A percentile compares a stretch with the other conserved stretches of the same genome.
Evolutionary conservation across 1,284 basidiomycete species (phyloP).

Genomic region (Ustilago lituana): DNA sequence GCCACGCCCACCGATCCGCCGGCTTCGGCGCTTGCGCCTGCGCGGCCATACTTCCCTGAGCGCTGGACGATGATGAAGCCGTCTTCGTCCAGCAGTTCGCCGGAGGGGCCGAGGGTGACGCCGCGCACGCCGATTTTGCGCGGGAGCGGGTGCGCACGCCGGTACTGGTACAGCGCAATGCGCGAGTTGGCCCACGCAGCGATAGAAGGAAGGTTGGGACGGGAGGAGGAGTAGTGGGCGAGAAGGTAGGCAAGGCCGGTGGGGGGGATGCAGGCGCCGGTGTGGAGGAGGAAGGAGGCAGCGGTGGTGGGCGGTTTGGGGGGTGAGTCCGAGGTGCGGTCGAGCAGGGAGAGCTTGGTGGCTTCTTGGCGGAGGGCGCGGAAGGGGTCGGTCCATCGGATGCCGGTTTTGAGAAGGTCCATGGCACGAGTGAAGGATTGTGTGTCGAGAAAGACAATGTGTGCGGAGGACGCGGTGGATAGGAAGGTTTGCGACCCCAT

Average conservation of each 20-base stretch:
- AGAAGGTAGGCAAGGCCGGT: conserved; percentile 53
- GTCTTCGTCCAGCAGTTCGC: conserved; percentile 64
- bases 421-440: conserved; percentile 49
- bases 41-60: conserved; percentile 60
- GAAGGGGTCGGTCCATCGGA: conserved; percentile 23
- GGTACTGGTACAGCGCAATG: conserved; percentile 54
- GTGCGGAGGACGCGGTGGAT: conserved; percentile 47
- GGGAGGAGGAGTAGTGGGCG: conserved; percentile 28
- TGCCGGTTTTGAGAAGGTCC: conserved; percentile 13
- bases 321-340: too few species aligned
- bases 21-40: conserved; percentile 25
- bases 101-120: conserved; percentile 58
- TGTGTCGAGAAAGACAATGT: conserved; percentile 60
- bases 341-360: conserved; percentile 5
- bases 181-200: conserved; percentile 48
- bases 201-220: conserved; percentile 46
- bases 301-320: conserved; percentile 4
- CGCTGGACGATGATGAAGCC: conserved; percentile 66
- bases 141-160: conserved; percentile 53
- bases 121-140: conserved; percentile 56
- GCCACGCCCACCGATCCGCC: conserved; percentile 38
- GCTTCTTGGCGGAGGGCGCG: conserved; percentile 19
- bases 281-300: conserved; percentile 19
- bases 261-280: conserved; percentile 26
- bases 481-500: conserved; percentile 29